Evolutionary conservation across 352 stramenopile species (phyloP), one percentile per base, ranked within the genome.

Genomic region (Phytophthora cryptogea): DNA sequence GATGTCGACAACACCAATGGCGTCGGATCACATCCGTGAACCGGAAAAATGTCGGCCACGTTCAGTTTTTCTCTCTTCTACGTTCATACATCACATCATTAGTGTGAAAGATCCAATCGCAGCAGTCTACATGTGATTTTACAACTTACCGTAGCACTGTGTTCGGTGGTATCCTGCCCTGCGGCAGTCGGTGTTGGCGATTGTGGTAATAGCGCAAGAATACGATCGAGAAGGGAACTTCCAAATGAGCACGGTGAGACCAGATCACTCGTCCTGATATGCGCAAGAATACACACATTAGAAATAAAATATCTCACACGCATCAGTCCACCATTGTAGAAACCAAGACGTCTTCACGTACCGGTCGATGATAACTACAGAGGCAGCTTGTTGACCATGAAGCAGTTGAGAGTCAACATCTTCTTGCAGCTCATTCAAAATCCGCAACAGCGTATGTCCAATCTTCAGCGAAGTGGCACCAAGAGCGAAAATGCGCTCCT

Each of bases 391-490:
- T 32, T 77, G 66, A 6, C 61, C 63, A 46, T 86, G 71, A 5
- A 84, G 31, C 2, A 59, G 32, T 33, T 70, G 65, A 30, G 70
- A 50, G 8, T 27, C 75, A 20, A 63, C 59, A 27, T 87, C 81
- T 58, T 88, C 71, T 45, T 89, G 50, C 5, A 83, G 17, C 23
- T 90, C 76, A 47, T 83, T 72, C 49, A 90, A 54, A 16, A 89
- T 90, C 13, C 66, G 68, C 45, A 86, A 66, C 50, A 94, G 48
- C 6, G 84, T 94, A 51, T 94, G 80, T 8, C 84, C 84, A 20
- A 94, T 86, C 54, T 94, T 94, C 32, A 91, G 64, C 8, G 81
- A 91, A 8, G 81, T 91, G 0, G 66, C 69, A 16, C 84, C 84
- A n/a, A 91, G 44, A 2, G 81, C 71, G 43, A 84, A 91, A 33